Evolutionary conservation across 371 early-diverging fungal genomes (phyloP).

Genomic region (Syncephalis plumigaleata): DNA sequence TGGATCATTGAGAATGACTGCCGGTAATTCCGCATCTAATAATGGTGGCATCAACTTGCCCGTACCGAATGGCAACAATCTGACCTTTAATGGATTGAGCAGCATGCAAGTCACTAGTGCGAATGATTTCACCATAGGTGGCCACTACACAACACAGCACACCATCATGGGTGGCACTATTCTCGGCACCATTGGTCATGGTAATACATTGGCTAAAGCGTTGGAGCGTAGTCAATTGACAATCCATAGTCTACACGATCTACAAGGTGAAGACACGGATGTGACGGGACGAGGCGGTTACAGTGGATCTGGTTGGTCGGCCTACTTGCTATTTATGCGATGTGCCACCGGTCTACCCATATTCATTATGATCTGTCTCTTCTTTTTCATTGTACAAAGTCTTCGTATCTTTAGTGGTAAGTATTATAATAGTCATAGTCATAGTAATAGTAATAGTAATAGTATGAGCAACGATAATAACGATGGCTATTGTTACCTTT

Average conservation of each 20-base stretch:
- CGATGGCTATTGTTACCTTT: too few species aligned
- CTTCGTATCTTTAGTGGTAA: conserved; percentile 21
- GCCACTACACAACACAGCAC: too few species aligned
- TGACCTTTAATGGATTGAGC: background rate
- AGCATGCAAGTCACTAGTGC: background rate
- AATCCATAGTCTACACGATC: conserved; percentile 34
- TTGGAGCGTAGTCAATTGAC: conserved; percentile 50
- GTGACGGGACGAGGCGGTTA: conserved; percentile 2
- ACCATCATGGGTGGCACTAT: background rate
- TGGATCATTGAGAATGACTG: conserved; percentile 8
- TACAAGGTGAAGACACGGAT: background rate
- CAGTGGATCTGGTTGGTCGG: conserved; percentile 12
- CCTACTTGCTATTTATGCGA: background rate
- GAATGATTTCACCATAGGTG: background rate
- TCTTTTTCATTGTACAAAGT: conserved; percentile 23
- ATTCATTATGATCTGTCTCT: conserved; percentile 14
- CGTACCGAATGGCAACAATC: too few species aligned
- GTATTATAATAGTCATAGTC: background rate
- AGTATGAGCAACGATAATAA: too few species aligned
- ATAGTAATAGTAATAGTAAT: too few species aligned
- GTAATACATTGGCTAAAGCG: conserved; percentile 30
- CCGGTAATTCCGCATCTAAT: conserved; percentile 19
- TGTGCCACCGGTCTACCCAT: conserved; percentile 18
- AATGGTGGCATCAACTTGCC: conserved; percentile 1
- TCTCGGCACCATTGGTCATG: conserved; percentile 8